Percentiles rank a stretch among this genome's conserved stretches.
Conservation (phyloP, 1,139 yeast genomes). For the Sugiyamaella sp. region DNA sequence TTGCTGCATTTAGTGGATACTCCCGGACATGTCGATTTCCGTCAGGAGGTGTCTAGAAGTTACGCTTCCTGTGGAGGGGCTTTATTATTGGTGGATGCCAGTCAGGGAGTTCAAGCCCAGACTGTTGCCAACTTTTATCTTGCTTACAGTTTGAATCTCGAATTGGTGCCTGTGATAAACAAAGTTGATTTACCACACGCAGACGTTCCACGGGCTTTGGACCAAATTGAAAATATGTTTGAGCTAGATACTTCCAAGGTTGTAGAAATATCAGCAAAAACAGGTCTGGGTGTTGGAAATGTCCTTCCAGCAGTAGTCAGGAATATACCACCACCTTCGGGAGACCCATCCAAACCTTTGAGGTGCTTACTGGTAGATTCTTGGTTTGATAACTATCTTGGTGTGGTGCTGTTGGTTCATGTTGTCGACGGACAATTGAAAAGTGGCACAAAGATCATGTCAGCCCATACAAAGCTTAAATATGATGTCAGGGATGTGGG, state of each 20-base stretch:
- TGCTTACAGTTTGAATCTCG: slow-evolving; percentile 83
- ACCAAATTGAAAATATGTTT: slow-evolving; percentile 81
- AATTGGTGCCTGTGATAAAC: slow-evolving; percentile 85
- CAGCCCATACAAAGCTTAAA: slow-evolving; percentile 73
- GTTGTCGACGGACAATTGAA: slow-evolving; percentile 80
- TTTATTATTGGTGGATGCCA: slow-evolving; percentile 83
- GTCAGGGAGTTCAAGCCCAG: slow-evolving; percentile 97
- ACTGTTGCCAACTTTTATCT: slow-evolving; percentile 93
- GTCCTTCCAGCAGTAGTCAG: slow-evolving; percentile 80
- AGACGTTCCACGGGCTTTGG: slow-evolving; percentile 76
- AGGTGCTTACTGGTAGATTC: slow-evolving; percentile 88
- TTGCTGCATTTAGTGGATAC: slow-evolving; percentile 91
- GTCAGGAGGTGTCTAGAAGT: slow-evolving; percentile 90
- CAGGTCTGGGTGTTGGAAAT: slow-evolving; percentile 76
- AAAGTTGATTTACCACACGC: slow-evolving; percentile 91
- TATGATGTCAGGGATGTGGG: slow-evolving; percentile 94
- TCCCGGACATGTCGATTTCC: slow-evolving; percentile 96
- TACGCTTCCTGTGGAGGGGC: slow-evolving; percentile 98
- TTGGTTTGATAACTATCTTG: slow-evolving; percentile 93
- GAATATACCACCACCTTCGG: slow-evolving; percentile 74
- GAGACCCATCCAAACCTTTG: slow-evolving; percentile 58
- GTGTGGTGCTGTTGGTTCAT: slow-evolving; percentile 86
- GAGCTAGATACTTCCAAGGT: slow-evolving; percentile 77
- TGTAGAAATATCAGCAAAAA: slow-evolving; percentile 88
- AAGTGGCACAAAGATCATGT: slow-evolving; percentile 72